A percentile compares a stretch with the other conserved stretches of the same genome.
phyloP scores from a whole-genome alignment of 208 protist species.

The Leishmania mexicana region DNA sequence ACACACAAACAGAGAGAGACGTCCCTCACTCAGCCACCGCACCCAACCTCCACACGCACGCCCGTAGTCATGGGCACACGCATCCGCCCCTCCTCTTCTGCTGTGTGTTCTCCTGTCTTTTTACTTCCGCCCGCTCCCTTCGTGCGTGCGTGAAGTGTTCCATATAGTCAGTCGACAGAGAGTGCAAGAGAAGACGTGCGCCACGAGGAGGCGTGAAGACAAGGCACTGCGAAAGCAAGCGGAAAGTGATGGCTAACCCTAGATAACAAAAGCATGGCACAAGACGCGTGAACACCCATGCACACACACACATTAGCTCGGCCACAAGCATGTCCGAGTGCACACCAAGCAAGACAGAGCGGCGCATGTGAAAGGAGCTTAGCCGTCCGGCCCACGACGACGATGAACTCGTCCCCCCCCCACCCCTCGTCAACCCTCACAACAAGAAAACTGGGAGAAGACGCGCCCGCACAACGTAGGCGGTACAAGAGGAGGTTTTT shows the following conservation, averaged over 20 bases:
- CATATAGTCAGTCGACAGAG: too few relatives aligned
- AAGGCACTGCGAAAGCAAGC: background rate
- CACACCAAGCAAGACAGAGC: background rate
- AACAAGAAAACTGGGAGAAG: background rate
- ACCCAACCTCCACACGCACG: background rate
- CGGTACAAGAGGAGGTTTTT: background rate
- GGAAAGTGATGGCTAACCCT: background rate
- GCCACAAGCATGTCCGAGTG: background rate
- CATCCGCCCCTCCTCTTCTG: background rate
- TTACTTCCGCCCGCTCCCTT: background rate
- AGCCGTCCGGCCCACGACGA: background rate
- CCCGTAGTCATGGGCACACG: background rate
- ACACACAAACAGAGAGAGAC: background rate
- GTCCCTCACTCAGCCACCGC: background rate
- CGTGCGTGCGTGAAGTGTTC: too few relatives aligned
- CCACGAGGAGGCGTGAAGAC: too few relatives aligned
- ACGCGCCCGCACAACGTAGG: too few relatives aligned
- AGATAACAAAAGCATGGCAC: too few relatives aligned
- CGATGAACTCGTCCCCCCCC: background rate
- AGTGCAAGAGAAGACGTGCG: too few relatives aligned
- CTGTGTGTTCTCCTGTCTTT: background rate
- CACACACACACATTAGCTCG: background rate
- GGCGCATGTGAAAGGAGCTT: background rate
- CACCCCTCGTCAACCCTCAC: too few relatives aligned
- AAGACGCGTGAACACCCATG: background rate